These are phyloP conservation scores for Coprinellus micaceus DNA, from an alignment of 768 basidiomycete species.

Conservation along the genomic window DNA sequence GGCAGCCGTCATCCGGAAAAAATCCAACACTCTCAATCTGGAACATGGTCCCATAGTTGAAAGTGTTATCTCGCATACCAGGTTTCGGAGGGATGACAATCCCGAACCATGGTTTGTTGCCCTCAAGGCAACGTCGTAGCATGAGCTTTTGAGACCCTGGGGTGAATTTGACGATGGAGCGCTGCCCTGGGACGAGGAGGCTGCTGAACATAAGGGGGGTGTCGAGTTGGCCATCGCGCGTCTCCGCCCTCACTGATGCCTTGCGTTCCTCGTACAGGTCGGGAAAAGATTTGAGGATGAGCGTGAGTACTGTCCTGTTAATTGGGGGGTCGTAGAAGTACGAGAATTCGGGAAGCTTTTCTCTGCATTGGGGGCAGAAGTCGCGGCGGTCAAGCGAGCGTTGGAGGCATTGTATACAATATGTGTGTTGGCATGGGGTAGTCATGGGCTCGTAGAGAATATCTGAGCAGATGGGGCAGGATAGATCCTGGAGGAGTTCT, in stretches of 20 bases:
- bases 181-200: conserved; percentile 87
- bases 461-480: conserved; percentile 88
- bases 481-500: conserved; percentile 64
- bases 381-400: conserved; percentile 84
- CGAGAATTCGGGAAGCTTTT: conserved; percentile 66
- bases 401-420: conserved; percentile 85
- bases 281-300: conserved; percentile 72
- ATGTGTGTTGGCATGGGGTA: conserved; percentile 95
- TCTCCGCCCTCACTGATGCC: conserved; percentile 65
- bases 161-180: conserved; percentile 88
- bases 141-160: conserved; percentile 94
- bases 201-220: conserved; percentile 91
- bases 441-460: conserved; percentile 85
- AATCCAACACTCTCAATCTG: conserved; percentile 83
- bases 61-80: conserved; percentile 30
- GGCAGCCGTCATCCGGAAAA: conserved; percentile 85
- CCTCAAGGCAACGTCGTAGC: conserved; percentile 92
- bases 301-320: conserved; percentile 56
- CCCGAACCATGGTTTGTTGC: conserved; percentile 72
- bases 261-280: conserved; percentile 57
- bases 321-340: conserved; percentile 79
- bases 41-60: conserved; percentile 90
- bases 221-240: conserved; percentile 73
- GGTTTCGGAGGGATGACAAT: conserved; percentile 77
- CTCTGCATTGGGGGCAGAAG: conserved; percentile 83